Conservation (phyloP, 1,139 yeast species). For the Yamadazyma trypodendri region DNA sequence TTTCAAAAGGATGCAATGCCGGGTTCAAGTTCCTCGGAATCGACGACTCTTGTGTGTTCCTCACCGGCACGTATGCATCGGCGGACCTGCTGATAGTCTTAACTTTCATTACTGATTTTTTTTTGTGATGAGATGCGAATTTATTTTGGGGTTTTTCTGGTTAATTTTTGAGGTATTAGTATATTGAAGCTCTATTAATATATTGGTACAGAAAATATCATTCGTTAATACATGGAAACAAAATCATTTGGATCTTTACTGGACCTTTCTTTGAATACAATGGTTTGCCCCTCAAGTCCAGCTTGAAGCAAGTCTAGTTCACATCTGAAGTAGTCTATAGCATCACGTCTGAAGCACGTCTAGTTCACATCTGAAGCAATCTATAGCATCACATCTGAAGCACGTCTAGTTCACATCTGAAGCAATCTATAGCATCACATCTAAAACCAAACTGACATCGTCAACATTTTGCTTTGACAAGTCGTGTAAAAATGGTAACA, state of each 20-base stretch:
- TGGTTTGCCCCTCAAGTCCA: constrained; percentile 12
- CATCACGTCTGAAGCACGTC: constrained; percentile 77
- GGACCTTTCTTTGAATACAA: background rate
- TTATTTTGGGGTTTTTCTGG: no score
- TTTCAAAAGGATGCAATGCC: constrained; percentile 92
- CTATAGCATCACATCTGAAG: constrained; percentile 60
- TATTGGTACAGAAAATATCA: constrained; percentile 2
- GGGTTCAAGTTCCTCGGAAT: constrained; percentile 90
- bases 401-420: no score
- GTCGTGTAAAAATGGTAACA: constrained; percentile 88
- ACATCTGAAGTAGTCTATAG: no score
- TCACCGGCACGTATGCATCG: constrained; percentile 87
- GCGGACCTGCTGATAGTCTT: constrained; percentile 86
- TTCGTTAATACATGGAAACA: background rate
- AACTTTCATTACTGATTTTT: constrained; percentile 12
- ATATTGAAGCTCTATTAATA: constrained; percentile 2
- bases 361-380: no score
- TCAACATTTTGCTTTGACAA: constrained; percentile 66
- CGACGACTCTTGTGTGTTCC: constrained; percentile 84
- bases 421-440: constrained; percentile 45
- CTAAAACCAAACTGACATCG: constrained; percentile 82
- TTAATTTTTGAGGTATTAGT: background rate
- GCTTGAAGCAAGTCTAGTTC: constrained; percentile 16
- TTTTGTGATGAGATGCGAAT: constrained; percentile 4
- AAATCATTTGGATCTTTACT: no score